Evolutionary conservation across 2,329 filamentous ascomycete genomes (phyloP).

Genomic region (Aspergillus sp.): DNA sequence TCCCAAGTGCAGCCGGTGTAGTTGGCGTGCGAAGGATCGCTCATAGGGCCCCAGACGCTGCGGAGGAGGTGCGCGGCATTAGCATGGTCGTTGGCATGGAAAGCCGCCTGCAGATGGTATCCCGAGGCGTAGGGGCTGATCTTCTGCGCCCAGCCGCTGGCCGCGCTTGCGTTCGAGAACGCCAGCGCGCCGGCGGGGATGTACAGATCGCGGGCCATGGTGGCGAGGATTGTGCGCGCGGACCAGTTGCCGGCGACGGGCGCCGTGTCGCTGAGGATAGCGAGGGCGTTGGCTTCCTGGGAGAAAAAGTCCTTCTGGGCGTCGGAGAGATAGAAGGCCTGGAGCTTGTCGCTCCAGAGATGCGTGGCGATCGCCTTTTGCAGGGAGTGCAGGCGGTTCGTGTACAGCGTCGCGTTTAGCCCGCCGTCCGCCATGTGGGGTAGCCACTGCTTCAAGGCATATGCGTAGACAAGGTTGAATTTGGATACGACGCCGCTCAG

Average conservation of each 20-base stretch:
- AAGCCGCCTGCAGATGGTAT: conserved; percentile 12
- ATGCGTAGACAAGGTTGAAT: conserved; percentile 14
- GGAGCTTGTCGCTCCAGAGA: conserved; percentile 10
- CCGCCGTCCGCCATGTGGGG: conserved; percentile 4
- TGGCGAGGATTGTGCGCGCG: conserved; percentile 1
- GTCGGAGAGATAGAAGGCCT: conserved; percentile 11
- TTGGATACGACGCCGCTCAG: conserved; percentile 8
- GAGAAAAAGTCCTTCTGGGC: conserved; percentile 10
- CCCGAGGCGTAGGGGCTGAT: conserved; percentile 12
- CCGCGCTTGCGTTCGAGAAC: conserved; percentile 11
- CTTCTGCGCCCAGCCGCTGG: conserved; percentile 9
- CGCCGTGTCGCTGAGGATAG: conserved; percentile 8
- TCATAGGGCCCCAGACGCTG: conserved; percentile 11
- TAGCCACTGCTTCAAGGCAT: conserved; percentile 9
- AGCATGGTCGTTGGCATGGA: conserved; percentile 7
- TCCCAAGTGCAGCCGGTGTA: conserved; percentile 17
- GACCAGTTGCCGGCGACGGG: neutral
- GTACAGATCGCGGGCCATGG: conserved; percentile 9
- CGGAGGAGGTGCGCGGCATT: conserved; percentile 6
- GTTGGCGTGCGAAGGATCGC: conserved; percentile 8
- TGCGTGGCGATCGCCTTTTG: conserved; percentile 8
- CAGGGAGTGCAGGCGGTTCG: conserved; percentile 2
- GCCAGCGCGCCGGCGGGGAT: conserved; percentile 10
- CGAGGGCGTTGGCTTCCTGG: conserved; percentile 14
- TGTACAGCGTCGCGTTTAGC: conserved; percentile 6